Conservation (phyloP, 768 basidiomycete species). For the Grammothele lineata region DNA sequence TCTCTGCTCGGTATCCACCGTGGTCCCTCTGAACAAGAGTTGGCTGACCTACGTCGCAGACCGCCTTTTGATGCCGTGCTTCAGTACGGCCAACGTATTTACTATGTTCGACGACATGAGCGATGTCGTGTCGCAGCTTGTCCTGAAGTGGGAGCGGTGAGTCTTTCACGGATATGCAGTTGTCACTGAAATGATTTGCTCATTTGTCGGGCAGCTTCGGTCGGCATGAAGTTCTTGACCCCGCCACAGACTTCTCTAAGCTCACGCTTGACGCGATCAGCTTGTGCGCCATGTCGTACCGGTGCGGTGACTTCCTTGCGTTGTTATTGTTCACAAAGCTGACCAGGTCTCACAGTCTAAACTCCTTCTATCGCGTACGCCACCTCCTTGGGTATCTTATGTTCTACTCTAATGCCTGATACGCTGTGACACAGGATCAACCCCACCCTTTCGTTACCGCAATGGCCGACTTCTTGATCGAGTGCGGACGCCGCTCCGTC, state of each 20-base stretch:
- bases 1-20: background rate
- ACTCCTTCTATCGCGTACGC: constrained; percentile 43
- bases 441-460: constrained; percentile 35
- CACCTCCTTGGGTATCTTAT: no score
- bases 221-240: constrained; percentile 35
- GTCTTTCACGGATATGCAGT: background rate
- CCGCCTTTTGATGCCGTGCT: constrained; percentile 37
- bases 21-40: no score
- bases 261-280: constrained; percentile 45
- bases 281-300: constrained; percentile 39
- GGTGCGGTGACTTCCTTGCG: no score
- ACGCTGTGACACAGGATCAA: constrained; percentile 21
- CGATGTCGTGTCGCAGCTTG: constrained; percentile 39
- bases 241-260: constrained; percentile 42
- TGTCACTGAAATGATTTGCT: no score
- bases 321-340: no score
- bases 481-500: constrained; percentile 31
- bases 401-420: no score
- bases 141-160: constrained; percentile 41
- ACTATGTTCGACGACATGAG: constrained; percentile 46
- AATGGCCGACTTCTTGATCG: constrained; percentile 39
- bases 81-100: constrained; percentile 36
- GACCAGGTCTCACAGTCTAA: constrained; percentile 34
- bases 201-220: constrained; percentile 27
- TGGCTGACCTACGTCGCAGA: no score